Evolutionary conservation across 208 protist genomes (phyloP).

Genomic region (Phytomonas francai): DNA sequence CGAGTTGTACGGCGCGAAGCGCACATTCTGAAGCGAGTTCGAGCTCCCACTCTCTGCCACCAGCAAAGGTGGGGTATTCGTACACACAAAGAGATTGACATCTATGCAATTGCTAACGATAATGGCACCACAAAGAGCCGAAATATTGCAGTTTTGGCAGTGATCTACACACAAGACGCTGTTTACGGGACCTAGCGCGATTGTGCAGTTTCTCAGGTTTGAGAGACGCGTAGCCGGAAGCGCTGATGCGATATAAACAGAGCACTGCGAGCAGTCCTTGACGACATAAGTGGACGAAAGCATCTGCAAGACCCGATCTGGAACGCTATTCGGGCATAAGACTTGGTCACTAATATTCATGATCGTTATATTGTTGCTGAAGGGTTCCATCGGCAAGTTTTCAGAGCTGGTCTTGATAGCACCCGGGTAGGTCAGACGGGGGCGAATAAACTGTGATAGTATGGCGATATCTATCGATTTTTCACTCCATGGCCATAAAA

Average conservation of each 20-base stretch:
- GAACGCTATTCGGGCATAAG: neutral
- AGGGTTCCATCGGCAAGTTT: neutral
- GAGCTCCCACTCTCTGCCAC: constrained; percentile 15
- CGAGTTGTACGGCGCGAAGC: constrained; percentile 87
- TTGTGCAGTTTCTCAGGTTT: constrained; percentile 81
- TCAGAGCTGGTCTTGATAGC: neutral
- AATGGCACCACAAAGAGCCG: constrained; percentile 66
- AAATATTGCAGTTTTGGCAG: constrained; percentile 81
- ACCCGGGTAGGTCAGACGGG: constrained; percentile 17
- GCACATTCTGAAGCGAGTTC: constrained; percentile 34
- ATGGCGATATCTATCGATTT: constrained; percentile 79
- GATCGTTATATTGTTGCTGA: constrained; percentile 12
- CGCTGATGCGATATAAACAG: constrained; percentile 68
- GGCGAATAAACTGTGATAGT: constrained; percentile 84
- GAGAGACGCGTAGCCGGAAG: constrained; percentile 76
- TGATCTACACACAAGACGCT: constrained; percentile 73
- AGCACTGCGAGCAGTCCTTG: constrained; percentile 55
- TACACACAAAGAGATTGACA: constrained; percentile 73
- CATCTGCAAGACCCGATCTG: constrained; percentile 18
- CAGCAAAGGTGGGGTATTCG: constrained; percentile 83
- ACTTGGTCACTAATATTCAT: neutral
- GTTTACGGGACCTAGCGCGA: constrained; percentile 75
- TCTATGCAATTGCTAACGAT: constrained; percentile 72
- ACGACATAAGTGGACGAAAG: constrained; percentile 68
- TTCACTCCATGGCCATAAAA: constrained; percentile 75